phyloP scores from a whole-genome alignment of 441 rosid genomes.

The Macaranga tanarius region DNA sequence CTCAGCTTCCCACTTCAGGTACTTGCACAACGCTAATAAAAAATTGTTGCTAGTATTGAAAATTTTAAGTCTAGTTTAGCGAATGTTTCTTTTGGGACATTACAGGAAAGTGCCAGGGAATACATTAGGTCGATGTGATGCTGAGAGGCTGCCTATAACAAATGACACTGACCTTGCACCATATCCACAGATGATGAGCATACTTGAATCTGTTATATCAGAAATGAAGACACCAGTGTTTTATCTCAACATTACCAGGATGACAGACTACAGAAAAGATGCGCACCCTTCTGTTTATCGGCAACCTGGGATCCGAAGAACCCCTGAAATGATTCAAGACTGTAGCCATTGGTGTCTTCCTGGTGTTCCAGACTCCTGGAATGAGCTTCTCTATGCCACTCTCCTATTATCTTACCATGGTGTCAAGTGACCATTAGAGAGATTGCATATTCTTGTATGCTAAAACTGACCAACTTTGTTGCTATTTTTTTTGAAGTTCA shows the following conservation, averaged over 20 bases:
- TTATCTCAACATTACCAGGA: slow-evolving; percentile 70
- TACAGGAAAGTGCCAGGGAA: slow-evolving; percentile 72
- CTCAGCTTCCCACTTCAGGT: slow-evolving; percentile 73
- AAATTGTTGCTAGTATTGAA: background rate
- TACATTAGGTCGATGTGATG: slow-evolving; percentile 60
- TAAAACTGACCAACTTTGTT: background rate
- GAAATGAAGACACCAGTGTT: slow-evolving; percentile 66
- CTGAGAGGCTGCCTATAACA: slow-evolving; percentile 49
- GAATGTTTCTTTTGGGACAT: slow-evolving; percentile 14
- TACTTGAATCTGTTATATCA: slow-evolving; percentile 51
- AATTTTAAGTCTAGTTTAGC: background rate
- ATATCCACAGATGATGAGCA: slow-evolving; percentile 60
- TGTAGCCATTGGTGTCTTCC: slow-evolving; percentile 99
- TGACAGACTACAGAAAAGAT: slow-evolving; percentile 78
- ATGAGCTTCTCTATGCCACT: slow-evolving; percentile 70
- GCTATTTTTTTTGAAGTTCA: background rate
- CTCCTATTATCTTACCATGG: slow-evolving; percentile 29
- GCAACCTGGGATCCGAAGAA: slow-evolving; percentile 38
- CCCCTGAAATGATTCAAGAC: slow-evolving; percentile 58
- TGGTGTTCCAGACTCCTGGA: slow-evolving; percentile 92
- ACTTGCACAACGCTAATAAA: background rate
- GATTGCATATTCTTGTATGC: no score
- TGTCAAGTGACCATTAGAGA: slow-evolving; percentile 9
- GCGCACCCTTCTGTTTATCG: slow-evolving; percentile 84
- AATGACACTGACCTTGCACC: slow-evolving; percentile 41